Percentiles rank a stretch among this genome's conserved stretches.
Conservation (phyloP, 805 yeast species). For the Metschnikowia cubensis region DNA sequence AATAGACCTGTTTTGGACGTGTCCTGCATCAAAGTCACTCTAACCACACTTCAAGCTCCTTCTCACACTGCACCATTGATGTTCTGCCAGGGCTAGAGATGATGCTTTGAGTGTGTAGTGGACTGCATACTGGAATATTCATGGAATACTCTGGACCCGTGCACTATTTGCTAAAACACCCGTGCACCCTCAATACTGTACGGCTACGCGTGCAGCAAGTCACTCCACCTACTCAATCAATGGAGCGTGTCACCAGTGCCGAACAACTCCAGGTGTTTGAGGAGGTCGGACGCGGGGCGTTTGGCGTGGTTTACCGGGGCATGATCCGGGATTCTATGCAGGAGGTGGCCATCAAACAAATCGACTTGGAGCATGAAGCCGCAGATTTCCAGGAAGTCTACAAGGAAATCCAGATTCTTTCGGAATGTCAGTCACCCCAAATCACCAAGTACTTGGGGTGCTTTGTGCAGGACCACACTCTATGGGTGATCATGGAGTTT, state of each 20-base stretch:
- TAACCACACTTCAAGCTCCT: no score
- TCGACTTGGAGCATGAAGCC: slow-evolving; percentile 65
- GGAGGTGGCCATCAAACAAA: slow-evolving; percentile 60
- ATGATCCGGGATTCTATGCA: slow-evolving; percentile 39
- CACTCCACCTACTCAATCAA: background rate
- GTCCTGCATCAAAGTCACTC: no score
- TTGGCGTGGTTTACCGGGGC: slow-evolving; percentile 72
- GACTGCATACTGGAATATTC: no score
- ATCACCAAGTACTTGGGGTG: slow-evolving; percentile 70
- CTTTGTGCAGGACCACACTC: slow-evolving; percentile 61
- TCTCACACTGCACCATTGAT: no score
- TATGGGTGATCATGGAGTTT: slow-evolving; percentile 80
- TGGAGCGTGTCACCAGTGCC: slow-evolving; percentile 24
- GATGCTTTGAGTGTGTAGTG: no score
- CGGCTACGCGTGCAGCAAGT: background rate
- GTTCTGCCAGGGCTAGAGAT: no score
- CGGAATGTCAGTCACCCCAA: slow-evolving; percentile 60
- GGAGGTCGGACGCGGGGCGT: slow-evolving; percentile 73
- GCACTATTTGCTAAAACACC: background rate
- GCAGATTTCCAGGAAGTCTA: slow-evolving; percentile 67
- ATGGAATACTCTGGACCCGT: background rate
- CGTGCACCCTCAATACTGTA: background rate
- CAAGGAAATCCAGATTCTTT: slow-evolving; percentile 63
- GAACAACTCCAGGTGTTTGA: slow-evolving; percentile 42
- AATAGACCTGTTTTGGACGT: no score